Percentiles rank a stretch among this genome's conserved stretches.
These are phyloP conservation scores for Drechslerella dactyloides DNA, from an alignment of 2,329 filamentous ascomycete genomes.

Conservation along the genomic window DNA sequence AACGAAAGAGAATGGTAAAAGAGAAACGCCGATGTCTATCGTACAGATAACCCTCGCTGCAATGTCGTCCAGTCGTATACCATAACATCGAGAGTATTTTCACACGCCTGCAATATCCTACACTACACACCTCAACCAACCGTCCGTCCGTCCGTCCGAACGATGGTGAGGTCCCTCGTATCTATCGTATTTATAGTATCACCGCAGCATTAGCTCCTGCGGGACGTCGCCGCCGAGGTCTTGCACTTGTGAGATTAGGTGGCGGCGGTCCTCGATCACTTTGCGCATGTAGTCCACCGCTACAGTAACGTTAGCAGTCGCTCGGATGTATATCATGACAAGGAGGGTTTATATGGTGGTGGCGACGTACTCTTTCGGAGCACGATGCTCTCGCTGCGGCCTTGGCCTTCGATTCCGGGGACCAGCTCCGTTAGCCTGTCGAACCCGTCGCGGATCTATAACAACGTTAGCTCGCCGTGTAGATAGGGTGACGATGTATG, in stretches of 20 bases:
- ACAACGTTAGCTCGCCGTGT: conserved; percentile 28
- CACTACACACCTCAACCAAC: too few species aligned
- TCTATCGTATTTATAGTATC: not conserved
- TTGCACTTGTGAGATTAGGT: conserved; percentile 67
- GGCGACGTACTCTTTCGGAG: conserved; percentile 65
- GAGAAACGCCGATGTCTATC: too few species aligned
- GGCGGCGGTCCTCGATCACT: conserved; percentile 66
- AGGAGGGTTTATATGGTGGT: not conserved
- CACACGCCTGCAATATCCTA: too few species aligned
- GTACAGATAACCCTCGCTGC: too few species aligned
- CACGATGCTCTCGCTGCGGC: conserved; percentile 84
- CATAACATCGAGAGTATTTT: too few species aligned
- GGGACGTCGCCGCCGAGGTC: conserved; percentile 65
- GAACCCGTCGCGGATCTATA: conserved; percentile 77
- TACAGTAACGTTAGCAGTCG: conserved; percentile 19
- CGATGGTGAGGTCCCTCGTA: too few species aligned
- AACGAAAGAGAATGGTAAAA: too few species aligned
- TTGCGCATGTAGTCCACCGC: conserved; percentile 70
- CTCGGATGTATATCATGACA: not conserved
- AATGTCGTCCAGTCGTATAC: too few species aligned
- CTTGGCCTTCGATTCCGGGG: conserved; percentile 80
- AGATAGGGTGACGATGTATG: conserved; percentile 7
- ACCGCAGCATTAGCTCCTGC: conserved; percentile 51
- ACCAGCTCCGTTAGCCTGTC: conserved; percentile 80
- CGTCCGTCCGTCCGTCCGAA: too few species aligned